Evolutionary conservation across 768 basidiomycete genomes (phyloP).

Genomic region (Rhodotorula taiwanensis): DNA sequence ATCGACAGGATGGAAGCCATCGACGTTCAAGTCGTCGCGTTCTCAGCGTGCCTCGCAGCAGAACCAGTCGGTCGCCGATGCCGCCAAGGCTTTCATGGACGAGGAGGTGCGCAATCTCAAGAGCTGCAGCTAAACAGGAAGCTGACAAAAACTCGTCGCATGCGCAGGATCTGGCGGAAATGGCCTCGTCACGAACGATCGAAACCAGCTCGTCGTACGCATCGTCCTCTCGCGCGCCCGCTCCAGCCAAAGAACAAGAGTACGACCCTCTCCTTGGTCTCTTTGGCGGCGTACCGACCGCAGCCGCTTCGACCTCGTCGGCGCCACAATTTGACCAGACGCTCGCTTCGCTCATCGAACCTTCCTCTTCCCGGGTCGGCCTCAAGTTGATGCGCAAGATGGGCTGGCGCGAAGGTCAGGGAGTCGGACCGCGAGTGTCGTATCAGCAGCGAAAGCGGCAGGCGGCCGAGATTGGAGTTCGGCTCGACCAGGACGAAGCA

Average conservation of each 20-base stretch:
- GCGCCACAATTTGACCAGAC: constrained; percentile 44
- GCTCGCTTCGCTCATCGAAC: constrained; percentile 64
- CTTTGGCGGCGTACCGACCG: constrained; percentile 5
- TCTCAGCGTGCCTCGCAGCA: constrained; percentile 33
- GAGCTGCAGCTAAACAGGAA: neutral
- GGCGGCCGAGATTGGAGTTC: constrained; percentile 35
- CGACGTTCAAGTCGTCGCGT: constrained; percentile 68
- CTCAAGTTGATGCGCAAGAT: constrained; percentile 83
- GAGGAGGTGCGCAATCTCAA: constrained; percentile 55
- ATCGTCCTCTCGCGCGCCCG: constrained; percentile 40
- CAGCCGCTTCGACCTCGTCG: neutral
- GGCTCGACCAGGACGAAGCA: constrained; percentile 49
- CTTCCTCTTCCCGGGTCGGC: constrained; percentile 72
- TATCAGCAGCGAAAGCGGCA: constrained; percentile 63
- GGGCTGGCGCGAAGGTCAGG: constrained; percentile 91
- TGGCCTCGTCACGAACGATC: constrained; percentile 64
- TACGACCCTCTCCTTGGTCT: constrained; percentile 33
- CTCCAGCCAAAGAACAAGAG: neutral
- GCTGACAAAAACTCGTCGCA: neutral
- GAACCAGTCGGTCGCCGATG: constrained; percentile 54
- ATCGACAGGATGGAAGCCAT: constrained; percentile 81
- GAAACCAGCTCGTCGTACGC: constrained; percentile 65
- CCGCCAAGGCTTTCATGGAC: constrained; percentile 96
- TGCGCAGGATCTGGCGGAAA: constrained; percentile 62
- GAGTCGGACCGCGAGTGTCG: constrained; percentile 81